A percentile compares a stretch with the other conserved stretches of the same genome.
Conservation (phyloP, 768 basidiomycete genomes). For the Lactarius sp. region DNA sequence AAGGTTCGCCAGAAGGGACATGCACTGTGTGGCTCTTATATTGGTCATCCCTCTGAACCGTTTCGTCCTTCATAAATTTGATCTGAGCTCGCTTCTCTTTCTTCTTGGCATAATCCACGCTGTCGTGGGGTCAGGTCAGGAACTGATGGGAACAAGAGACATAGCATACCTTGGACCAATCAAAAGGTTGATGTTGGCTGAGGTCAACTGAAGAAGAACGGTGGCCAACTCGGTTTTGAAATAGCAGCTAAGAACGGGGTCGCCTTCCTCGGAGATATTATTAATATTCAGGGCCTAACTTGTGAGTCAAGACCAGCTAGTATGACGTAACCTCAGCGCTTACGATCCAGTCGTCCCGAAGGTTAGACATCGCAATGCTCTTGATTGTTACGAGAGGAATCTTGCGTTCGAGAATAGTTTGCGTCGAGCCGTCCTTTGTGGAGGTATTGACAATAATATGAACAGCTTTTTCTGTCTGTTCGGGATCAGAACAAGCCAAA, state of each 20-base stretch:
- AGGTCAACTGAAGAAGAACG: slow-evolving; percentile 75
- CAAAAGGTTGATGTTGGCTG: slow-evolving; percentile 64
- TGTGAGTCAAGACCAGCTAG: not conserved
- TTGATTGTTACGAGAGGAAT: slow-evolving; percentile 86
- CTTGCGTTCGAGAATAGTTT: slow-evolving; percentile 73
- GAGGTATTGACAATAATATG: slow-evolving; percentile 62
- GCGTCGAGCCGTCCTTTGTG: slow-evolving; percentile 52
- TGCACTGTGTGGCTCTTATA: slow-evolving; percentile 94
- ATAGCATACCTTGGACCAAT: slow-evolving; percentile 70
- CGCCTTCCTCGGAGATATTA: slow-evolving; percentile 81
- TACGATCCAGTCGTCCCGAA: slow-evolving; percentile 96
- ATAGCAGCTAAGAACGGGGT: slow-evolving; percentile 83
- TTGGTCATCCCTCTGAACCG: slow-evolving; percentile 64
- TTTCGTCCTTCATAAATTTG: slow-evolving; percentile 87
- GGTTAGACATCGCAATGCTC: slow-evolving; percentile 77
- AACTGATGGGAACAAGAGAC: not conserved
- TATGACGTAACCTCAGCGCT: slow-evolving; percentile 25
- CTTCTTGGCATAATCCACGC: slow-evolving; percentile 91
- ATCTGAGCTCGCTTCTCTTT: slow-evolving; percentile 91
- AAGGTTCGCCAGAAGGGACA: slow-evolving; percentile 83
- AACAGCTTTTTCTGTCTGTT: slow-evolving; percentile 79
- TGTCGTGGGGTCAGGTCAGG: slow-evolving; percentile 32
- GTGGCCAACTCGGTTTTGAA: slow-evolving; percentile 96
- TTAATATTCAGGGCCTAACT: slow-evolving; percentile 70
- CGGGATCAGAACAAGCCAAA: not conserved